Percentiles rank a stretch among this genome's conserved stretches.
phyloP scores from a whole-genome alignment of 306 rosid genomes.

The Purshia tridentata region DNA sequence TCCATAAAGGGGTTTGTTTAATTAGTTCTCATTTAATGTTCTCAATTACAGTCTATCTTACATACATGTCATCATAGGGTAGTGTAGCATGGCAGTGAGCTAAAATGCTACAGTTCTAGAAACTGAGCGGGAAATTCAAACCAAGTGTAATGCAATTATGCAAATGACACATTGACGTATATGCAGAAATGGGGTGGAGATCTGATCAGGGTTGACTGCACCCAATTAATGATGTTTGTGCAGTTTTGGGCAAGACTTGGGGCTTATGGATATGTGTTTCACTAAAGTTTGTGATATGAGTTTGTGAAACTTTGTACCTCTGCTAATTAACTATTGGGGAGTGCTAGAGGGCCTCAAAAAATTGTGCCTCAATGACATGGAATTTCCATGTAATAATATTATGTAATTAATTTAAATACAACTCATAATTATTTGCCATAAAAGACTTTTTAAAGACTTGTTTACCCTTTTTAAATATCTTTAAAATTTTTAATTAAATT shows the following conservation, averaged over 20 bases:
- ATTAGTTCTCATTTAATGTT: constrained; percentile 22
- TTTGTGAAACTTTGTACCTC: constrained; percentile 10
- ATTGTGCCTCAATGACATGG: too few relatives aligned
- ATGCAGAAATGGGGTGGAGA: constrained; percentile 12
- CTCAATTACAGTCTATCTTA: constrained; percentile 8
- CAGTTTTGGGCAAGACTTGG: constrained; percentile 35
- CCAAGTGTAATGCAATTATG: constrained; percentile 31
- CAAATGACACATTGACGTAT: not conserved
- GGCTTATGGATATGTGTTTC: constrained; percentile 35
- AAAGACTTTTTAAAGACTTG: too few relatives aligned
- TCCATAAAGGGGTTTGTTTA: constrained; percentile 3
- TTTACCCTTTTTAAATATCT: too few relatives aligned
- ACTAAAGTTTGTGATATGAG: constrained; percentile 24
- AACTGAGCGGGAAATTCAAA: constrained; percentile 64
- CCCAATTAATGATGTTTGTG: constrained; percentile 34
- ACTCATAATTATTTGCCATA: too few relatives aligned
- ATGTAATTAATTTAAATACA: too few relatives aligned
- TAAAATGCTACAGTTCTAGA: not conserved
- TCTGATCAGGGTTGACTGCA: constrained; percentile 18
- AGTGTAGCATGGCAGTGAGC: not conserved
- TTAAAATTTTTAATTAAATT: too few relatives aligned
- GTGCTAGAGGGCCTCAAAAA: too few relatives aligned
- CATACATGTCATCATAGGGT: not conserved
- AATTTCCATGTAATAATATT: too few relatives aligned
- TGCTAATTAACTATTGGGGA: not conserved